Conservation (phyloP, 2,329 filamentous ascomycete species). For the Pseudogymnoascus sp. region DNA sequence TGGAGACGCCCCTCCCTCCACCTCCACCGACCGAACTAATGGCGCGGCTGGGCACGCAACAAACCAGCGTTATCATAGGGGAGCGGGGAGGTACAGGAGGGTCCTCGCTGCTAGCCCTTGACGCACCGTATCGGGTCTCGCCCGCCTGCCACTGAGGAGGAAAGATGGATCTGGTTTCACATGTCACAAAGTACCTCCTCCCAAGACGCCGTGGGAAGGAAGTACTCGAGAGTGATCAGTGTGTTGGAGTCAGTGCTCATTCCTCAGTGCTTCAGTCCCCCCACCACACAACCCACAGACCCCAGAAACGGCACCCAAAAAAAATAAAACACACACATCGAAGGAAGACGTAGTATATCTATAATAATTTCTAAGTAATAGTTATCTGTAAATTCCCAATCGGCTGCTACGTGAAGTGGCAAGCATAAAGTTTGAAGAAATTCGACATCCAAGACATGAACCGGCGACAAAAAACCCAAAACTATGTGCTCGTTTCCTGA, state of each 20-base stretch:
- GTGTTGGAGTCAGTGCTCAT: constrained; percentile 6
- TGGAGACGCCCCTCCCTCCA: too few relatives aligned
- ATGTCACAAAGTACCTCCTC: not conserved
- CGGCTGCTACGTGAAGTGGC: not conserved
- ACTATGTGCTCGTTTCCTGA: constrained; percentile 9
- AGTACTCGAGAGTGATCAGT: not conserved
- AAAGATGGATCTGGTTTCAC: constrained; percentile 5
- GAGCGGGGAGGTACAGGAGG: not conserved
- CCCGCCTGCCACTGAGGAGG: not conserved
- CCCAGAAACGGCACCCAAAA: not conserved
- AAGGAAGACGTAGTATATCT: not conserved
- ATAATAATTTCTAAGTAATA: constrained; percentile 9
- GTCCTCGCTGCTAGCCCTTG: not conserved
- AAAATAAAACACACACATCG: not conserved
- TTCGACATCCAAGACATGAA: constrained; percentile 4
- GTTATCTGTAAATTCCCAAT: constrained; percentile 8
- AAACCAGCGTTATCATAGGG: constrained; percentile 2
- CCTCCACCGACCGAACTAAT: not conserved
- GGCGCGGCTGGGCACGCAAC: not conserved
- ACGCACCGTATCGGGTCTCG: not conserved
- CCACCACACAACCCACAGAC: not conserved
- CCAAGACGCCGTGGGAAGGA: not conserved
- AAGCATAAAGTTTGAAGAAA: not conserved
- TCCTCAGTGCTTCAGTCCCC: not conserved
- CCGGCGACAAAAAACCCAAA: not conserved